Base-by-base conservation (phyloP, 2,329 filamentous ascomycete genomes). In the Tolypocladium amazonense region DNA sequence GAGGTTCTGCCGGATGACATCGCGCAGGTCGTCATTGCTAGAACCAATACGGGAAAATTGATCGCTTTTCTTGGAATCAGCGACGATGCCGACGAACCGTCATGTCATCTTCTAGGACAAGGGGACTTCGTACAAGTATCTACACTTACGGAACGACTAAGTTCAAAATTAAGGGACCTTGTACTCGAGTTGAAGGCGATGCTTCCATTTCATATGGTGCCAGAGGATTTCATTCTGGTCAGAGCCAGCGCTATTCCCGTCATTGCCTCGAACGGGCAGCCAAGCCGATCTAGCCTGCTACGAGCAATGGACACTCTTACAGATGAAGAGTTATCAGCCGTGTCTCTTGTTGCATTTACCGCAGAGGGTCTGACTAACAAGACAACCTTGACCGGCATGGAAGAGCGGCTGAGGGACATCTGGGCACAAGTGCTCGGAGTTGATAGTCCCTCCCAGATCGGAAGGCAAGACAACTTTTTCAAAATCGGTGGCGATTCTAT, bases 91-190 rank as follows among this genome's bases (percentile, higher is more conserved):
- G 37, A 18, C 4, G 47, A 33, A 20, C 15, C 47, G 6, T 18
- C 15, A 52, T 30, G 20, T 7, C 6, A 11, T 4, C 1, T 7
- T 18, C 6, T 33, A 14, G 47, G 47, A 7, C 25, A 20, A 6
- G 15, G 3, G 4, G 4, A 8, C 18, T 56, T 56, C n/a, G 37
- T 56, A 15, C 14, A 25, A 4, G 3, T 41, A 27, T 56, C 54
- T 9, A 41, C 54, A 3, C 38, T 56, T 4, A 39, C 33, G 7
- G 76, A 39, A 7, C 37, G 23, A 14, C 9, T 38, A 15, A n/a
- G 54, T 23, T 41, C 37, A 11, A 35, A 33, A 20, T 20, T 45
- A 14, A 6, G 23, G 2, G 55, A 56, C 20, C 27, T 56, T 14
- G 25, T 56, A 12, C 18, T 15, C 4, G 55, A 56, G n/a, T n/a